Base-by-base conservation (phyloP, 2,329 filamentous ascomycete genomes). In the Claviceps cyperi region DNA sequence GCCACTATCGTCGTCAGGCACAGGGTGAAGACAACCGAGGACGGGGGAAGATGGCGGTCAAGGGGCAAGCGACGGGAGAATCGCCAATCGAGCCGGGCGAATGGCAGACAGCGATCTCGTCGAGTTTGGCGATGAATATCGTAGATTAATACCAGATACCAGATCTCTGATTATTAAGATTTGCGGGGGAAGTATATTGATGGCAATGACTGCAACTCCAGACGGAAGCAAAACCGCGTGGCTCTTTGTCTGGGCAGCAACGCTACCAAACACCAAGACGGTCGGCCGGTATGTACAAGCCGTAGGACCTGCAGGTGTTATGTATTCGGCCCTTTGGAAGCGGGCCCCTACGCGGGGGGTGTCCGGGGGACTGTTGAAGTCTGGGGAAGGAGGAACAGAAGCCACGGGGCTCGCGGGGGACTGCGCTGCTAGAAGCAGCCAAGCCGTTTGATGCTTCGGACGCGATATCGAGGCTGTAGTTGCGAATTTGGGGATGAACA, bases 271-370 rank as follows among this genome's bases (percentile, higher is more conserved):
- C 51, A 54, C 52, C 54, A 55, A 51, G 54, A 54, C 19, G 22
- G 6, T 48, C 51, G 28, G 53, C 32, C 15, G 56, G 47, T 51
- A 52, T 51, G 50, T 48, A 54, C n/a, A n/a, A n/a, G 50, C 53
- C 56, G 54, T 57, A 52, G 55, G 56, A 52, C 57, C 57, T 61
- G 60, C 62, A 63, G 62, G 57, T 58, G 58, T 59, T 64, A 65
- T 28, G 24, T 24, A 28, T 65, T 65, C 63, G 63, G 63, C 61
- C 63, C 63, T 65, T 65, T 64, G 56, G 55, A 57, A 56, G 59
- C 60, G 59, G 54, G 61, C 57, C 61, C 59, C 58, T 59, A 59
- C 59, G 62, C 60, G 62, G 61, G 61, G 60, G 53, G 32, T 19
- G 48, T 49, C 40, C 39, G 28, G 36, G 50, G 47, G 38, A n/a